phyloP scores from a whole-genome alignment of 306 rosid genomes.

The Pterocarpus santalinus region DNA sequence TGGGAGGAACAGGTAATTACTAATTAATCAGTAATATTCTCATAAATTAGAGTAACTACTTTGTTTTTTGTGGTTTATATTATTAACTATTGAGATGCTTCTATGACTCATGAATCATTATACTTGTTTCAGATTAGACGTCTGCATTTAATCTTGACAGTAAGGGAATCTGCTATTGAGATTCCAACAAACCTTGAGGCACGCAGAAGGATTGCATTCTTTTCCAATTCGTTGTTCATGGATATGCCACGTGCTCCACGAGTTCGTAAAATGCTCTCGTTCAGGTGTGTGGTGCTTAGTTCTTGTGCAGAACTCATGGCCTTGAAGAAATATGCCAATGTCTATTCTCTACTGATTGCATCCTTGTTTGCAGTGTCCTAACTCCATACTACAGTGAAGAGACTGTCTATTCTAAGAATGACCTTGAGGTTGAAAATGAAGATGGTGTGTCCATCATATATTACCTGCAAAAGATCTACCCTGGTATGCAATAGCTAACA shows the following conservation, averaged over 20 bases:
- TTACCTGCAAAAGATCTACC: slow-evolving; percentile 96
- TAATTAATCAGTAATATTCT: not conserved
- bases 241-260: slow-evolving; percentile 98
- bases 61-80: slow-evolving; percentile 7
- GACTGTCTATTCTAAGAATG: slow-evolving; percentile 91
- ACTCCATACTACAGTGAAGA: slow-evolving; percentile 99
- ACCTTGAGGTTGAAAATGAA: slow-evolving; percentile 97
- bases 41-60: not conserved
- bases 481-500: slow-evolving; percentile 68
- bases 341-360: too few species aligned
- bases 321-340: slow-evolving; percentile 27
- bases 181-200: slow-evolving; percentile 98
- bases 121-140: slow-evolving; percentile 79
- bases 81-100: slow-evolving; percentile 35
- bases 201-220: slow-evolving; percentile 92
- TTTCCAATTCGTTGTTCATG: slow-evolving; percentile 95
- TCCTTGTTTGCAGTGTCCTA: slow-evolving; percentile 69
- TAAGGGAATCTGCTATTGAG: slow-evolving; percentile 86
- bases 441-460: slow-evolving; percentile 94
- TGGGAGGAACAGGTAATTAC: slow-evolving; percentile 93
- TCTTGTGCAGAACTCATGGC: slow-evolving; percentile 33
- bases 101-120: slow-evolving; percentile 16
- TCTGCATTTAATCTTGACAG: slow-evolving; percentile 83
- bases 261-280: slow-evolving; percentile 96
- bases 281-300: slow-evolving; percentile 65